Conservation (phyloP, 176 grass and related monocot species). For the Triticum timopheevii region DNA sequence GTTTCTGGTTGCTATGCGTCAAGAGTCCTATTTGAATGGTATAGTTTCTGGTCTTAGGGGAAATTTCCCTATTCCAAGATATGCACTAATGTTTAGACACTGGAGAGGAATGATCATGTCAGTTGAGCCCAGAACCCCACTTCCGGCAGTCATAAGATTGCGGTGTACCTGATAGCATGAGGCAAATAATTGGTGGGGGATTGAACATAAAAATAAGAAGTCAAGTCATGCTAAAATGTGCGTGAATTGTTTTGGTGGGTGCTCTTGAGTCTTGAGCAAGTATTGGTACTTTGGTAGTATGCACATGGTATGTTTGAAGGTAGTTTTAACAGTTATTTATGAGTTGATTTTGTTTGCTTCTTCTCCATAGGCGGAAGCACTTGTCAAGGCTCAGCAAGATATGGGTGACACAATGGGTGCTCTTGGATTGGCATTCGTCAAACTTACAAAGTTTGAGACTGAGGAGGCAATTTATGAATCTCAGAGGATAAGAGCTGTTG, state of each 20-base stretch:
- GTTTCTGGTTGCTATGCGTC: not conserved
- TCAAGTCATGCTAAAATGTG: not conserved
- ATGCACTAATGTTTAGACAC: not conserved
- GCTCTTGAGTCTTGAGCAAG: not conserved
- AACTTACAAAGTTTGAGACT: constrained; percentile 88
- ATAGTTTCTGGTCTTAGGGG: not conserved
- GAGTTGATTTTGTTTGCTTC: not conserved
- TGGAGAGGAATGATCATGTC: not conserved
- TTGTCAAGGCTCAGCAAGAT: constrained; percentile 96
- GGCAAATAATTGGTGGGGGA: not conserved
- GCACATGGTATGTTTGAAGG: not conserved
- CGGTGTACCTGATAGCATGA: not conserved
- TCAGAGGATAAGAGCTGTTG: constrained; percentile 78
- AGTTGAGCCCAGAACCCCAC: not conserved
- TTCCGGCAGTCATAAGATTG: not conserved
- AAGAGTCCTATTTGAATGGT: not conserved
- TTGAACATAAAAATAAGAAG: not conserved
- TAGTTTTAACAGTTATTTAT: constrained; percentile 6
- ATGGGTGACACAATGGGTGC: constrained; percentile 98
- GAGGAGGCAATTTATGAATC: constrained; percentile 76
- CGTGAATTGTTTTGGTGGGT: not conserved
- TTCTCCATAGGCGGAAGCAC: constrained; percentile 69
- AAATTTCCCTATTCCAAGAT: not conserved
- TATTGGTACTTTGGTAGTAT: not conserved
- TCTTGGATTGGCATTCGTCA: constrained; percentile 92